These are phyloP conservation scores for Colletotrichum sp. DNA, from an alignment of 2,329 filamentous ascomycete genomes.

Conservation along the genomic window DNA sequence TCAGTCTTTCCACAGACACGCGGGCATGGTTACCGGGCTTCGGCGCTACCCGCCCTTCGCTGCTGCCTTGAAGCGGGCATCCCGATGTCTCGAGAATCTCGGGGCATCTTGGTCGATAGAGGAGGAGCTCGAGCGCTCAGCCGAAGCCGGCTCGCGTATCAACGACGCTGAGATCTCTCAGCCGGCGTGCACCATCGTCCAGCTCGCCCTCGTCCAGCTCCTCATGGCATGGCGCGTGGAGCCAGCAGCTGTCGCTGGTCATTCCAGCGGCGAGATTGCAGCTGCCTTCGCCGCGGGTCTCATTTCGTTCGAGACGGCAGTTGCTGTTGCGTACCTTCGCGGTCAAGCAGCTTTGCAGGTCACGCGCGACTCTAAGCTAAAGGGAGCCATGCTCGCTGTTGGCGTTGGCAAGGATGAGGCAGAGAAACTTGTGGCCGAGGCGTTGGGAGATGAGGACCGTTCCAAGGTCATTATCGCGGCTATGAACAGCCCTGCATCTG, in stretches of 20 bases:
- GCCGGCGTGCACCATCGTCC: conserved; percentile 40
- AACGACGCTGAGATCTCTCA: conserved; percentile 34
- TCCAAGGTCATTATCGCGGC: conserved; percentile 30
- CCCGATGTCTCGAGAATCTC: conserved; percentile 23
- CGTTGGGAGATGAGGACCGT: not conserved
- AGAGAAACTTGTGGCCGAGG: not conserved
- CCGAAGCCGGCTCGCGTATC: conserved; percentile 22
- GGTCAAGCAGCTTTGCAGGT: conserved; percentile 3
- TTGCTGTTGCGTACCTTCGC: not conserved
- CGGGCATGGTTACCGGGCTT: not conserved
- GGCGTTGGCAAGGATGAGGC: conserved; percentile 24
- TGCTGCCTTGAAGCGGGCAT: conserved; percentile 24
- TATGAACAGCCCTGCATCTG: conserved; percentile 55
- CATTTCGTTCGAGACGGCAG: conserved; percentile 26
- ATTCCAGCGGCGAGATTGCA: conserved; percentile 39
- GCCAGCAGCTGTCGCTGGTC: conserved; percentile 30
- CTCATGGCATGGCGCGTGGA: conserved; percentile 29
- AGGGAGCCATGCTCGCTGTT: conserved; percentile 28
- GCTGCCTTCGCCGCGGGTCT: conserved; percentile 34
- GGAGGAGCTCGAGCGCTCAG: conserved; percentile 28
- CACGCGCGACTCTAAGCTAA: not conserved
- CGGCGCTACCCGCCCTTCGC: conserved; percentile 3
- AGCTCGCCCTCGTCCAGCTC: conserved; percentile 39
- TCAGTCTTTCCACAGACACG: not conserved
- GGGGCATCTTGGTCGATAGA: conserved; percentile 30